phyloP scores from a whole-genome alignment of 108 stramenopile species.

The Fragilariopsis cylindrus region DNA sequence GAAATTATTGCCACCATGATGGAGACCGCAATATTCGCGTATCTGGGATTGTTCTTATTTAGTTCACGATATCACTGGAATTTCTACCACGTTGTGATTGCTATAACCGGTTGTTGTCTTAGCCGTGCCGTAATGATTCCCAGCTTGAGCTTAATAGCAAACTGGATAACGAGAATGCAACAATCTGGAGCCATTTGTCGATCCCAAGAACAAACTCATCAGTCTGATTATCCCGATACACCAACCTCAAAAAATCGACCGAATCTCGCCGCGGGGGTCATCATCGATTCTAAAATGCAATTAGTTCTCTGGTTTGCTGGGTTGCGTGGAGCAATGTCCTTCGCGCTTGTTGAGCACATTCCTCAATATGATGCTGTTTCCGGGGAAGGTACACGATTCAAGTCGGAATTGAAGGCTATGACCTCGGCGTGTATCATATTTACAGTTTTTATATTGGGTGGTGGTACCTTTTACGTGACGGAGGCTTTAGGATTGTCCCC shows the following conservation, averaged over 20 bases:
- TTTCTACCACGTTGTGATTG: slow-evolving; percentile 57
- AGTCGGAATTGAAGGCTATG: slow-evolving; percentile 88
- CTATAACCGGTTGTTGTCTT: slow-evolving; percentile 68
- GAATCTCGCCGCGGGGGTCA: slow-evolving; percentile 50
- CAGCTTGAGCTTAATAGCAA: slow-evolving; percentile 62
- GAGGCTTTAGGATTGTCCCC: slow-evolving; percentile 66
- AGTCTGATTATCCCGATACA: slow-evolving; percentile 1
- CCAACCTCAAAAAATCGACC: neutral
- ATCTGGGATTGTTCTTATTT: slow-evolving; percentile 86
- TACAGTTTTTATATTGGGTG: slow-evolving; percentile 84
- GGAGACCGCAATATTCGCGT: slow-evolving; percentile 93
- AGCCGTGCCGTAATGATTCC: slow-evolving; percentile 85
- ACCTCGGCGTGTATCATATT: slow-evolving; percentile 88
- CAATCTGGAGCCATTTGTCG: slow-evolving; percentile 39
- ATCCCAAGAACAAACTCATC: slow-evolving; percentile 21
- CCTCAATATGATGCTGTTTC: slow-evolving; percentile 79
- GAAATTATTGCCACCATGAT: slow-evolving; percentile 82
- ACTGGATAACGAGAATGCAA: slow-evolving; percentile 58
- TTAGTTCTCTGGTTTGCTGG: slow-evolving; percentile 85
- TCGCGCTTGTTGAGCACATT: slow-evolving; percentile 89
- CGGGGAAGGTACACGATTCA: slow-evolving; percentile 76
- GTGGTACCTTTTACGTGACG: slow-evolving; percentile 78
- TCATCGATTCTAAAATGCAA: slow-evolving; percentile 81
- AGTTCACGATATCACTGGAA: slow-evolving; percentile 85
- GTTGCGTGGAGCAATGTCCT: slow-evolving; percentile 88